Base-by-base conservation (phyloP, 208 protist species). In the Crithidia fasciculata region DNA sequence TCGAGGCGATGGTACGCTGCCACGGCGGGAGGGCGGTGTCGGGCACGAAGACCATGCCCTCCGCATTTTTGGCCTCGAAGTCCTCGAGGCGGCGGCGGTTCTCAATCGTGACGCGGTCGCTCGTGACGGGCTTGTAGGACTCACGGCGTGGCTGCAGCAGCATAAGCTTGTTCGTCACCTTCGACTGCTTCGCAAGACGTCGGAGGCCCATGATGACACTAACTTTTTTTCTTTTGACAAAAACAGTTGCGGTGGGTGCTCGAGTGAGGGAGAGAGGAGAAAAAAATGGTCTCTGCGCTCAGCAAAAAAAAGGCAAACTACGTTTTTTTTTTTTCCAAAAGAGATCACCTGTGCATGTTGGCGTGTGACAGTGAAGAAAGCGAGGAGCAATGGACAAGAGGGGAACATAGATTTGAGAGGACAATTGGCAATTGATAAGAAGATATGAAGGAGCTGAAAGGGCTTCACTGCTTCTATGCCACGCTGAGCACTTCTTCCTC, bases 11-110 rank as follows among this genome's bases (percentile, higher is more conserved):
- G 12, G 84, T 88, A 64, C 82, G 81, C 65, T 91, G 63, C 89
- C 91, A 95, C 50, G 91, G 88, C 12, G 91, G 91, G 16, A 95
- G 75, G 10, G 77, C 85, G 8, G 59, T 70, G 44, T 92, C 91
- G 0, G 91, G 88, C 12, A 94, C 91, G 71, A 95, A 95, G 52
- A 92, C 80, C 9, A 90, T 57, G 7, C 91, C 91, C 52, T 93
- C 91, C 4, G 86, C 88, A 56, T 85, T 86, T 53, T 83, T 83
- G 10, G 53, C 57, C 70, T 95, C 88, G 76, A 92, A 93, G 4
- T 58, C 67, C 40, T 92, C 83, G n/a, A 93, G 80, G 12, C 76
- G 74, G 7, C 68, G 66, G 16, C 84, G 83, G 60, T 92, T 83
- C 53, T 85, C 76, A 61, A 95, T 89, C 16, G 73, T 61, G n/a